Evolutionary conservation across 192 early-diverging fungal species (phyloP).

Genomic region (Allomyces arbusculus): DNA sequence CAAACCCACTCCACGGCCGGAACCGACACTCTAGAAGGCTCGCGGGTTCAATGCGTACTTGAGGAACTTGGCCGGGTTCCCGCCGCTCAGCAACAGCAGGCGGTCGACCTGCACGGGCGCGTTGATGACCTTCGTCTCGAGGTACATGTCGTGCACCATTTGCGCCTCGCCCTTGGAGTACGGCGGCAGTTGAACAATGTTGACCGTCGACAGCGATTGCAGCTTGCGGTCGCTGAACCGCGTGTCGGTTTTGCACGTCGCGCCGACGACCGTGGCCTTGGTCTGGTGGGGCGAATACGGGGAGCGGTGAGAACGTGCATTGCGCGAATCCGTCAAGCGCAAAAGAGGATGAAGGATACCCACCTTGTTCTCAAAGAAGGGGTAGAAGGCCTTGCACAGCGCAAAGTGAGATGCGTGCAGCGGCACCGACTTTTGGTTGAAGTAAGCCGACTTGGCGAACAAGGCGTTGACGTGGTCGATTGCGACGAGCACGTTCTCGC

Average conservation of each 20-base stretch:
- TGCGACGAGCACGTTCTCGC: not conserved
- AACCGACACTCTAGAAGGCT: too few species aligned
- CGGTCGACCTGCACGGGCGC: not conserved
- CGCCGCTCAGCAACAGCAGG: not conserved
- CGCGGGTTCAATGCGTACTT: not conserved
- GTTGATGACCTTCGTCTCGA: too few species aligned
- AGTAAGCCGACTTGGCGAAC: not conserved
- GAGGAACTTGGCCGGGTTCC: not conserved
- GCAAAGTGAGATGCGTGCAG: not conserved
- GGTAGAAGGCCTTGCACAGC: not conserved
- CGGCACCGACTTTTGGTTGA: not conserved
- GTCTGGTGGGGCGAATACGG: too few species aligned
- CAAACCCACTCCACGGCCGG: too few species aligned
- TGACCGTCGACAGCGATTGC: too few species aligned
- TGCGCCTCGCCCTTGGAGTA: constrained; percentile 2
- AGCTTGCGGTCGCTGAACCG: too few species aligned
- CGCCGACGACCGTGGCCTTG: too few species aligned
- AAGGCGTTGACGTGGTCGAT: not conserved
- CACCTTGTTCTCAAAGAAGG: not conserved
- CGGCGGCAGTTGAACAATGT: too few species aligned
- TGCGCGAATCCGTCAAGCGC: not conserved
- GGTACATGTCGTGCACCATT: constrained; percentile 3
- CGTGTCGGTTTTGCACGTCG: too few species aligned
- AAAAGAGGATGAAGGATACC: not conserved
- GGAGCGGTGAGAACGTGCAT: too few species aligned